Evolutionary conservation across 2,329 filamentous ascomycete genomes (phyloP).

Genomic region (Pseudocercospora cruenta): DNA sequence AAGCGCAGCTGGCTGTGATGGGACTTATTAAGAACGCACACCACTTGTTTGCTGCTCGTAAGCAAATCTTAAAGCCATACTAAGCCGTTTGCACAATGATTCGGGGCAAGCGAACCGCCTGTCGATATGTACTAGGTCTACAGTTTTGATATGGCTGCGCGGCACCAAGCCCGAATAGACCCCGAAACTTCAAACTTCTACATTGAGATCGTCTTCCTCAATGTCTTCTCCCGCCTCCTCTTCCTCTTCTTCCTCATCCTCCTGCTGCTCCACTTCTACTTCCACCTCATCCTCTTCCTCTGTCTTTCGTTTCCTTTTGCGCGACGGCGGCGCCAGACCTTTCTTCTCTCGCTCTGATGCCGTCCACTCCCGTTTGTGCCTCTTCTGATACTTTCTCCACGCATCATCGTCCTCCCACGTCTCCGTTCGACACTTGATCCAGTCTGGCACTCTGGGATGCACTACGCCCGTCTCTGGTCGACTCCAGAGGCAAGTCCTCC

Average conservation of each 20-base stretch:
- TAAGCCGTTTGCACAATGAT: not conserved
- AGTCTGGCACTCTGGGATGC: not conserved
- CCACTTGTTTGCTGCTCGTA: not conserved
- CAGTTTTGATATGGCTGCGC: not conserved
- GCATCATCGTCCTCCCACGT: not conserved
- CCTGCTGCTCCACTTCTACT: too few species aligned
- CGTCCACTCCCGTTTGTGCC: not conserved
- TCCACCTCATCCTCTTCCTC: not conserved
- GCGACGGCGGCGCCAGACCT: not conserved
- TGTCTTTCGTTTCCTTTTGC: not conserved
- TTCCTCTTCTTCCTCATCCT: not conserved
- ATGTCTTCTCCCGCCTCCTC: not conserved
- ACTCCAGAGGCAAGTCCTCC: not conserved
- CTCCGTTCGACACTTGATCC: not conserved
- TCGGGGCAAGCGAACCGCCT: not conserved
- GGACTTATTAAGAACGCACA: not conserved
- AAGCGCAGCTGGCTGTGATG: not conserved
- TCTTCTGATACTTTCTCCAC: not conserved
- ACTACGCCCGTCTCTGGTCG: not conserved
- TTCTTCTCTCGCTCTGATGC: not conserved
- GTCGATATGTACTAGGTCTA: not conserved
- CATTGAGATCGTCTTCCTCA: not conserved
- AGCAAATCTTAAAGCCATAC: not conserved
- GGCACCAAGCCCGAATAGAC: not conserved
- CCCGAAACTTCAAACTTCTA: not conserved